phyloP scores from a whole-genome alignment of 2,329 filamentous ascomycete genomes.

The Piedraia hortae region DNA sequence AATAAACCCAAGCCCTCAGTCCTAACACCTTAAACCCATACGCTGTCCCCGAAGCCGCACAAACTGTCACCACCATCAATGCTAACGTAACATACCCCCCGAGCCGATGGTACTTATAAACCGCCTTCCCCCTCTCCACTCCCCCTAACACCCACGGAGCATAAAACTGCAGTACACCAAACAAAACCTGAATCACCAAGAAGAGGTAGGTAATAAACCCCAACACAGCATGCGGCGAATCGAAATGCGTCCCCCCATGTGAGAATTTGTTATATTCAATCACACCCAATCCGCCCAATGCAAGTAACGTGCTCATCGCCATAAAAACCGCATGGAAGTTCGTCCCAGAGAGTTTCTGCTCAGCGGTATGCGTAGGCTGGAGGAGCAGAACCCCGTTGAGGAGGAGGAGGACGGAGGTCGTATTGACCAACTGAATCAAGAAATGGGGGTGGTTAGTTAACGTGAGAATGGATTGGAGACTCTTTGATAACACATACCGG shows the following conservation, averaged over 20 bases:
- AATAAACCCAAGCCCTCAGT: constrained; percentile 49
- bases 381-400: constrained; percentile 59
- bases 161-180: constrained; percentile 66
- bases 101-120: constrained; percentile 76
- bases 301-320: constrained; percentile 30
- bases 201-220: constrained; percentile 49
- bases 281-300: constrained; percentile 36
- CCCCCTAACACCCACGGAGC: constrained; percentile 49
- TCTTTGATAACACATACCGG: constrained; percentile 31
- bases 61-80: constrained; percentile 45
- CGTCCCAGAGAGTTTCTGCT: constrained; percentile 40
- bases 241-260: constrained; percentile 42
- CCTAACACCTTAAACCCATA: constrained; percentile 42
- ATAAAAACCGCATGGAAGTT: constrained; percentile 44
- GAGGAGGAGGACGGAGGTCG: constrained; percentile 41
- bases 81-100: constrained; percentile 47
- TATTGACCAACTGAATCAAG: constrained; percentile 12
- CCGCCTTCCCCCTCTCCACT: constrained; percentile 45
- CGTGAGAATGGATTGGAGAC: constrained; percentile 1
- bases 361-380: constrained; percentile 56
- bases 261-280: constrained; percentile 67
- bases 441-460: constrained; percentile 1
- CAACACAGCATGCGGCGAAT: constrained; percentile 54
- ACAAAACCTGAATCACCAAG: constrained; percentile 42
- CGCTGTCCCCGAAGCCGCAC: constrained; percentile 46